Evolutionary conservation across 352 stramenopile genomes (phyloP).

Genomic region (Phytopythium montanum): DNA sequence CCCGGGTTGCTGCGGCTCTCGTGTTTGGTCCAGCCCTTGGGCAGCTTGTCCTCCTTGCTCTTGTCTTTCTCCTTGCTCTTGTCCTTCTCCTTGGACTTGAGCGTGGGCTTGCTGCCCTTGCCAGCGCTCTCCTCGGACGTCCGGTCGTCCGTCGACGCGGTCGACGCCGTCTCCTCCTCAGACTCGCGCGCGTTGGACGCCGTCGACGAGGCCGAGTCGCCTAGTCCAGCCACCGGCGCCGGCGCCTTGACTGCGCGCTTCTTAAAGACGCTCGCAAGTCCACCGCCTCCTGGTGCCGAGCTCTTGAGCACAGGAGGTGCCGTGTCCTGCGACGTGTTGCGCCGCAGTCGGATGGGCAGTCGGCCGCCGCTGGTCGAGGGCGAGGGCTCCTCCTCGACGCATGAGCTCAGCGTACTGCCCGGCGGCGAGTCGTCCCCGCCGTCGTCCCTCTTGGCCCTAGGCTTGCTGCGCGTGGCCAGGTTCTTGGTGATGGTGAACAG

Average conservation of each 20-base stretch:
- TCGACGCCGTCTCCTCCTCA: constrained; percentile 46
- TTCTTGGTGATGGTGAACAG: constrained; percentile 50
- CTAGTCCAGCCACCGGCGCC: neutral
- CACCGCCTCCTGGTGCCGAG: constrained; percentile 12
- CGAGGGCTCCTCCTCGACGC: neutral
- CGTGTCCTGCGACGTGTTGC: constrained; percentile 6
- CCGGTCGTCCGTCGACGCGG: constrained; percentile 32
- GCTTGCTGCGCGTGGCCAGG: constrained; percentile 14
- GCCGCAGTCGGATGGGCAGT: neutral
- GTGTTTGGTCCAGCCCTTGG: constrained; percentile 54
- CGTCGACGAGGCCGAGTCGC: constrained; percentile 10
- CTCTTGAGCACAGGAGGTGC: neutral
- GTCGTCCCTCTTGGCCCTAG: neutral
- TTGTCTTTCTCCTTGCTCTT: neutral
- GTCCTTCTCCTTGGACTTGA: neutral
- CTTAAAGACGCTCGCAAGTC: constrained; percentile 27
- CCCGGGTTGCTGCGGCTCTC: constrained; percentile 62
- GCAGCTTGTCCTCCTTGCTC: constrained; percentile 21
- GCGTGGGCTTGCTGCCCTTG: neutral
- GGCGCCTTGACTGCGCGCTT: constrained; percentile 24
- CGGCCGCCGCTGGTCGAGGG: constrained; percentile 7
- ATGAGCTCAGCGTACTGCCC: constrained; percentile 2
- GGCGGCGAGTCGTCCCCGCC: constrained; percentile 1
- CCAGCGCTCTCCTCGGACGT: constrained; percentile 16
- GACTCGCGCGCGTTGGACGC: constrained; percentile 25